Evolutionary conservation across 352 stramenopile genomes (phyloP), one percentile per base, ranked within the genome.

Genomic region (Blastocystis sp.): DNA sequence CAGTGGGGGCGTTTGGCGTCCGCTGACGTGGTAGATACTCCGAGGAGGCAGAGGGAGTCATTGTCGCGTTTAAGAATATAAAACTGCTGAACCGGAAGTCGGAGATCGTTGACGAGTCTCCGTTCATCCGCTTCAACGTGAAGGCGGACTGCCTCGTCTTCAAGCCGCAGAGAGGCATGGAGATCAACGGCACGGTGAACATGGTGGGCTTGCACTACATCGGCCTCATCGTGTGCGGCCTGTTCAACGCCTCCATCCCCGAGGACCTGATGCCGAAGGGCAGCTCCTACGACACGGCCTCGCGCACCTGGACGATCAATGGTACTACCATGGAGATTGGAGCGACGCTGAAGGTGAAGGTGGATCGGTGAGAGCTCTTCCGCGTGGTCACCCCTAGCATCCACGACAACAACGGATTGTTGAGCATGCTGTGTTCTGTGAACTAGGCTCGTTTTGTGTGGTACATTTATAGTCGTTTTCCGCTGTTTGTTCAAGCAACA

Each of bases 221-320:
- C 28, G 78, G 78, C 59, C 52, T 88, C 41, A 76, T 88, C 45
- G 78, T 88, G 52, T 43, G 52, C 14, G 78, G 78, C 43, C 23
- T 88, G 38, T 88, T 88, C 62, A 88, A 88, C 38, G 78, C 78
- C 9, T 88, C 78, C 10, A 76, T 88, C 62, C 78, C 78, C 2
- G 78, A 88, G 34, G 78, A 88, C 23, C 40, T 88, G 21, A 60
- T 88, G 52, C 64, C 64, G 1, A 40, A n/a, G 19, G 67, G 67
- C 23, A 79, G 67, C 76, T 65, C 45, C 1, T 88, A 88, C 66
- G 78, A 88, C 48, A 53, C n/a, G 17, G 52, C 28, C 2, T 59
- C 11, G 38, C 52, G 66, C 23, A 84, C 74, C 2, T 84, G 74
- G 74, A 48, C 40, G 34, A 45, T 52, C 2, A 52, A 67, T 14